Percentiles rank a stretch among this genome's conserved stretches.
These are phyloP conservation scores for Chrysoporthe deuterocubensis DNA, from an alignment of 2,329 filamentous ascomycete genomes.

Conservation along the genomic window DNA sequence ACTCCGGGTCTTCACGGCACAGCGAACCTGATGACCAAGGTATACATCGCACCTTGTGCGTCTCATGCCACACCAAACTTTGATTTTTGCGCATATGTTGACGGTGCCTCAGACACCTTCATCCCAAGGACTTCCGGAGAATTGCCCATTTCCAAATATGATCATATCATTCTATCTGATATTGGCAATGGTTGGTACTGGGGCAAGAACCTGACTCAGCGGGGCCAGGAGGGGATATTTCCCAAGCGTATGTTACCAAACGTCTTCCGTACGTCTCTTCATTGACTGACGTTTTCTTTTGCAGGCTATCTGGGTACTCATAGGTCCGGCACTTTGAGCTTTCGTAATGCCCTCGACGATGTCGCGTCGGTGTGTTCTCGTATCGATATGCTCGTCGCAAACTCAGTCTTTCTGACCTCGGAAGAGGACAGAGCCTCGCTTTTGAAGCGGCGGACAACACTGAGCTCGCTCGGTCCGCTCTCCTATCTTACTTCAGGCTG, in stretches of 20 bases:
- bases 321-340: neutral
- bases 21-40: slow-evolving; percentile 6
- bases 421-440: slow-evolving; percentile 3
- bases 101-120: slow-evolving; percentile 8
- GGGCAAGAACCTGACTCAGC: slow-evolving; percentile 18
- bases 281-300: neutral
- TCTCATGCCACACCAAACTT: neutral
- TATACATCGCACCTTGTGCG: slow-evolving; percentile 13
- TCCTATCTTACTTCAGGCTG: slow-evolving; percentile 18
- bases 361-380: slow-evolving; percentile 2
- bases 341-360: slow-evolving; percentile 1
- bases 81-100: neutral
- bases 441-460: neutral
- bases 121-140: slow-evolving; percentile 12
- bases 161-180: slow-evolving; percentile 14
- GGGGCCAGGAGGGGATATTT: slow-evolving; percentile 13
- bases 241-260: slow-evolving; percentile 6
- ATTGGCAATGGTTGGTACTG: slow-evolving; percentile 18
- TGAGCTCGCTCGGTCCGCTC: slow-evolving; percentile 1
- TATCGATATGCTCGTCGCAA: slow-evolving; percentile 14
- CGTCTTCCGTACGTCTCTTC: no score
- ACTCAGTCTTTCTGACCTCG: slow-evolving; percentile 8
- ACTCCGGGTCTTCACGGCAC: neutral
- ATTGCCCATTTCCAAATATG: slow-evolving; percentile 6
- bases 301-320: slow-evolving; percentile 5